Evolutionary conservation across 169 alveolate species (phyloP), one percentile per base, ranked within the genome.

Genomic region (Cryptosporidium bovis): DNA sequence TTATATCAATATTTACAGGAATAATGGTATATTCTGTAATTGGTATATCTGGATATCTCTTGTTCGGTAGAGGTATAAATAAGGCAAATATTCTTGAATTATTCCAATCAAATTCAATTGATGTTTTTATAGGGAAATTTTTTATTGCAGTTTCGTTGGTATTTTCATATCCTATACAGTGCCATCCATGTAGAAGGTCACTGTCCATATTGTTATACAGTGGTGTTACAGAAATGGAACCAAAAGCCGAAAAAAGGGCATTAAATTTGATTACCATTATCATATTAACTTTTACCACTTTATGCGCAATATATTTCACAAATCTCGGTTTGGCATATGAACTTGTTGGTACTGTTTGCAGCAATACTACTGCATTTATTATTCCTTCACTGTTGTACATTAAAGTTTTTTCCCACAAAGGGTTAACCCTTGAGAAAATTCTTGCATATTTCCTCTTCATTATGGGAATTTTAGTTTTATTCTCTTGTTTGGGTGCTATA

Each of bases 171-270:
- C 90, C 90, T 2, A 67, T 83, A 18, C 90, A 83, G 48, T 83
- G 90, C 31, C 90, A 83, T 65, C 90, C 90, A 44, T 65, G 84
- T 44, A 83, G 90, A 51, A 83, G 84, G 50, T 83, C 90, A 16
- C 27, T 77, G 15, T 77, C 87, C 12, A 77, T 77, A 44, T 33
- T 77, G 10, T 64, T 77, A 10, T 77, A 77, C 33, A 77, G 77
- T 77, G 87, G 87, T 40, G 87, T 77, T 24, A 77, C 56, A 16
- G 87, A 77, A 34, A 77, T 77, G 87, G 87, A 77, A 36, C 87
- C 87, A 3, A 60, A 62, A 13, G 46, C 87, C 31, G 87, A 77
- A 27, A 77, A 77, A 29, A 77, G 87, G 29, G 71, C 64, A 15
- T 48, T 77, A n/a, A 62, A 77, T 40, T 36, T 77, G 16, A 77